These are phyloP conservation scores for Cicer yamashitae DNA, from an alignment of 306 rosid species.

Conservation along the genomic window DNA sequence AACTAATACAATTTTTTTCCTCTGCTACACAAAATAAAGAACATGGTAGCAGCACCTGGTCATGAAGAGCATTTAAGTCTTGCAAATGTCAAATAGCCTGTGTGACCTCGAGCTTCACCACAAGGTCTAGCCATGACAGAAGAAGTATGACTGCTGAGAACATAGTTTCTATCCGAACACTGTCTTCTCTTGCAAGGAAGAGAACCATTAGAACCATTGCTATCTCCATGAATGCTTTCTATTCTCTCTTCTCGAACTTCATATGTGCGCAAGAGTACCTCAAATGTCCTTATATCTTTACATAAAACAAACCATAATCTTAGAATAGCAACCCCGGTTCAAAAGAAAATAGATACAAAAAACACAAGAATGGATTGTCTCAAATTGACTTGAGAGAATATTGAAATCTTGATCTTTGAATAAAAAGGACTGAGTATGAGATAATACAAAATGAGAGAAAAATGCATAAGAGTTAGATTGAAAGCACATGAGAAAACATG, in stretches of 20 bases:
- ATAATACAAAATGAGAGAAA: too few relatives aligned
- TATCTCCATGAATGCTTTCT: slow-evolving; percentile 44
- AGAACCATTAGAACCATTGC: slow-evolving; percentile 49
- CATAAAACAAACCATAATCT: slow-evolving; percentile 15
- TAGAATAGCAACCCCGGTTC: too few relatives aligned
- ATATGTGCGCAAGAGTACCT: slow-evolving; percentile 75
- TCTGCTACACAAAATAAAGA: slow-evolving; percentile 34
- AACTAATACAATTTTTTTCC: not conserved
- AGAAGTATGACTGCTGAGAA: slow-evolving; percentile 47
- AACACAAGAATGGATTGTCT: too few relatives aligned
- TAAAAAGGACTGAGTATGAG: too few relatives aligned
- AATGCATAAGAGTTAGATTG: too few relatives aligned
- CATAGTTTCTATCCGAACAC: slow-evolving; percentile 60
- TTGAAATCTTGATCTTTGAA: too few relatives aligned
- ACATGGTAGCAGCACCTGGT: slow-evolving; percentile 20
- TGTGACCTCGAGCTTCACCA: slow-evolving; percentile 88
- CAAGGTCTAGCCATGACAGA: slow-evolving; percentile 72
- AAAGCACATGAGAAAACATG: too few relatives aligned
- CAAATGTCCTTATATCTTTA: slow-evolving; percentile 89
- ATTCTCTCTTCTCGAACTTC: slow-evolving; percentile 72
- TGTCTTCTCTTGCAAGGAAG: slow-evolving; percentile 73
- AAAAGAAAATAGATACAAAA: too few relatives aligned
- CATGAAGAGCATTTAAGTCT: slow-evolving; percentile 68
- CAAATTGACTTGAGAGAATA: too few relatives aligned
- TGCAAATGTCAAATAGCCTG: slow-evolving; percentile 89